Base-by-base conservation (phyloP, 768 basidiomycete species). In the Mycena galopus region DNA sequence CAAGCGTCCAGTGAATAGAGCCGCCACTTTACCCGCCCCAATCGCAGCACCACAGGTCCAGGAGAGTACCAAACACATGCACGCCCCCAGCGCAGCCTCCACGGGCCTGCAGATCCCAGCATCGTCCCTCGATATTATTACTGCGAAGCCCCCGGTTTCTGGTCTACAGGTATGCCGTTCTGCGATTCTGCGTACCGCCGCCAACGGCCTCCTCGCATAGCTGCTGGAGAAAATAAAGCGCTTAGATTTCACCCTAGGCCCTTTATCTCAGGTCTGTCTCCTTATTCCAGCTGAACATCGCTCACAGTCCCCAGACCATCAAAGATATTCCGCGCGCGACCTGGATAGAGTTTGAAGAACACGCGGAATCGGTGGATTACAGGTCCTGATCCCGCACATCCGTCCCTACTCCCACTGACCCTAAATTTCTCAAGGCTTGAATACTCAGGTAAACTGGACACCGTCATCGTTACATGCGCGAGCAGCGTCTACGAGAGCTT, bases 361-460 rank as follows among this genome's bases (percentile, higher is more conserved):
- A 55, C 51, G 51, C 51, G 51, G 51, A 55, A 55, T 55, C 51
- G 25, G 51, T 55, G 51, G 51, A 55, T 55, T 29, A 55, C 51
- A 55, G 51, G 51, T 29, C 27, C 51, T 55, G 51, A 55, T 55
- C 51, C 27, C 51, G 51, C 51, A 55, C 51, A 55, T 55, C 51
- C 51, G 27, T 55, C 51, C 51, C 51, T 55, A 29, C 51, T 55
- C 51, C 51, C 51, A 55, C 51, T 55, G 27, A 55, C 51, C 51
- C 51, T 9, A 55, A 55, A 55, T 55, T 29, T 17, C 51, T 55
- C 51, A 55, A 55, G 51, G 51, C 51, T 55, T 29, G 51, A 55
- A 55, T 55, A 55, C 51, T 55, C 51, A 27, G 51, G 51, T 55
- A 55, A 55, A 55, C 51, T 55, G 51, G 51, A 55, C 25, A 55